phyloP scores from a whole-genome alignment of 164 flowering plant species.

The Akebia trifoliata region DNA sequence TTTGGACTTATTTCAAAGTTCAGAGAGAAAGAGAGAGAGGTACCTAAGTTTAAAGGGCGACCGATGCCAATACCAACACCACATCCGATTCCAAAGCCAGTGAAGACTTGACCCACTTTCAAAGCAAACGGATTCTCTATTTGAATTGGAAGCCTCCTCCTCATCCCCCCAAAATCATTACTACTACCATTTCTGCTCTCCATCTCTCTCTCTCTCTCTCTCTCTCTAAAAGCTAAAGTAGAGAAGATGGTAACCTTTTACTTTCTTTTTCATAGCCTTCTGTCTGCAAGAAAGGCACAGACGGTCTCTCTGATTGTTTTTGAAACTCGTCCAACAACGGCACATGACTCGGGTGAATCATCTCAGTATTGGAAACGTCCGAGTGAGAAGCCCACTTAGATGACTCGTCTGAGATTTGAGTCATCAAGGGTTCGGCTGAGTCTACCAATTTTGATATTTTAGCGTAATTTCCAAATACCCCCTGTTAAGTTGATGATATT shows the following conservation, averaged over 20 bases:
- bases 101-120: constrained; percentile 86
- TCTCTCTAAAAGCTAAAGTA: not conserved
- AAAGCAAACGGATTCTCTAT: constrained; percentile 81
- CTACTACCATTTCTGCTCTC: constrained; percentile 9
- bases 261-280: no score
- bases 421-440: no score
- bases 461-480: no score
- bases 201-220: constrained; percentile 19
- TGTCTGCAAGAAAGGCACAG: no score
- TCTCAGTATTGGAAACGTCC: no score
- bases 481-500: no score
- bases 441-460: no score
- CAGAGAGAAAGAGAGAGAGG: not conserved
- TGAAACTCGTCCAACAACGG: no score
- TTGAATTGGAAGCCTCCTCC: constrained; percentile 21
- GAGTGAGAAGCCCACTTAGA: no score
- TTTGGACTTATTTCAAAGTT: not conserved
- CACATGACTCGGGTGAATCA: no score
- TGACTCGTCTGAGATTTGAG: no score
- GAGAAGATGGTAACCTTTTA: not conserved
- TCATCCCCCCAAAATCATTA: not conserved
- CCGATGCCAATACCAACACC: constrained; percentile 95
- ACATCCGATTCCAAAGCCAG: constrained; percentile 95
- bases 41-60: constrained; percentile 76
- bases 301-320: no score